Evolutionary conservation across 164 flowering plant genomes (phyloP).

Genomic region (Berberis vulgaris): DNA sequence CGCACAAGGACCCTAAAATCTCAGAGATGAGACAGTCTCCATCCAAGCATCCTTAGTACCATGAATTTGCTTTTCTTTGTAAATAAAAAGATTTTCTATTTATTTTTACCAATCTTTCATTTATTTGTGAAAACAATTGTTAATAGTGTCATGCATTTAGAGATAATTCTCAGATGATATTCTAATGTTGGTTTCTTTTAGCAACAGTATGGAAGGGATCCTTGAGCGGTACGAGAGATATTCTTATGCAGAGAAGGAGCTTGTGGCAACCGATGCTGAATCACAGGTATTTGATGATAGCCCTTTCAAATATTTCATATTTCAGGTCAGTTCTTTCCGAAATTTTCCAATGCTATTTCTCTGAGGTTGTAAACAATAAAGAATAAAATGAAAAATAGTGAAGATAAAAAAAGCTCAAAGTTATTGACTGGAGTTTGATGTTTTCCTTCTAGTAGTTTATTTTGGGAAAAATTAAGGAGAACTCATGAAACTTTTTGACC

Average conservation of each 20-base stretch:
- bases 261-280: constrained; percentile 18
- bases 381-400: neutral
- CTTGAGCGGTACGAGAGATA: constrained; percentile 56
- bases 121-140: too few species aligned
- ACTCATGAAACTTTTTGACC: too few species aligned
- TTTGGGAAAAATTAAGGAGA: too few species aligned
- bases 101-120: too few species aligned
- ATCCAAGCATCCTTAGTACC: too few species aligned
- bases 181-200: neutral
- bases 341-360: neutral
- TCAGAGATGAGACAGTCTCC: too few species aligned
- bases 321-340: neutral
- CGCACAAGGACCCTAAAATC: too few species aligned
- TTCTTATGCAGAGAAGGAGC: constrained; percentile 29
- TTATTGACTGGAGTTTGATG: neutral
- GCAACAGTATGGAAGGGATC: constrained; percentile 54
- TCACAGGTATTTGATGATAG: constrained; percentile 19
- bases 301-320: neutral
- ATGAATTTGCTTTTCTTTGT: too few species aligned
- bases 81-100: too few species aligned
- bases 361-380: neutral
- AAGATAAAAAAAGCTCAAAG: neutral
- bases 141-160: too few species aligned
- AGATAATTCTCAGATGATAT: too few species aligned
- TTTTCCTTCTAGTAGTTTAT: too few species aligned